Evolutionary conservation across 345 rosid genomes (phyloP), one percentile per base, ranked within the genome.

Genomic region (Eucalyptus regnans): DNA sequence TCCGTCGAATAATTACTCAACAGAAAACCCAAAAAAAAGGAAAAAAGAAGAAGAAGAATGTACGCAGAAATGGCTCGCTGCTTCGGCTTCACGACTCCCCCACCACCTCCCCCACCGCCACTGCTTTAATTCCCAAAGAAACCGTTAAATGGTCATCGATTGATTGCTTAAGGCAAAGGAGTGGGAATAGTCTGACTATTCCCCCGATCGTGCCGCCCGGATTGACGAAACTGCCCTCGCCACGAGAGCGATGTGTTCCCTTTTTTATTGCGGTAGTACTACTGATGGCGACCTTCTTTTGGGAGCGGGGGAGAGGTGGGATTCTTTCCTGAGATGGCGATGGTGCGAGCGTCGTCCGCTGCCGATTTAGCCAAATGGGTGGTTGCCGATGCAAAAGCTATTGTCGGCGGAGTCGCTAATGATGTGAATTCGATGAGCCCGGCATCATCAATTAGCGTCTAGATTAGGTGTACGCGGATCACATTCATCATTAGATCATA

Each of bases 401-500:
- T 16, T 68, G 12, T 17, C 7, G 80, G 20, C 5, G 44, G 23
- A 31, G 23, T 29, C 68, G 7, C 4, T 12, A 29, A 62, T 62
- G 31, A 6, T 62, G 68, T 62, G 68, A 62, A 27, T 27, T 62
- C 1, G 15, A 62, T 62, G 31, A 60, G 68, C 31, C 12, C 5
- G 25, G 8, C 58, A 18, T 52, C 25, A 52, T 52, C 2, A 1
- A 4, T 20, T 52, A 52, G 8, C 5, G 20, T 18, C 8, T 4
- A 44, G 1, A 76, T 76, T 76, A 76, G 1, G 27, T 9, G 46
- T 5, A 7, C 3, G 1, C 3, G 1, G 3, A 76, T 76, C 20
- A 0, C 2, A 3, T 37, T 20, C 7, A 5, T 11, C 27, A 20
- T 37, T 76, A 8, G 1, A 20, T 76, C 1, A 10, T 2, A 11